phyloP scores from a whole-genome alignment of 495 filamentous ascomycete genomes.

The Talaromyces thailandensis region DNA sequence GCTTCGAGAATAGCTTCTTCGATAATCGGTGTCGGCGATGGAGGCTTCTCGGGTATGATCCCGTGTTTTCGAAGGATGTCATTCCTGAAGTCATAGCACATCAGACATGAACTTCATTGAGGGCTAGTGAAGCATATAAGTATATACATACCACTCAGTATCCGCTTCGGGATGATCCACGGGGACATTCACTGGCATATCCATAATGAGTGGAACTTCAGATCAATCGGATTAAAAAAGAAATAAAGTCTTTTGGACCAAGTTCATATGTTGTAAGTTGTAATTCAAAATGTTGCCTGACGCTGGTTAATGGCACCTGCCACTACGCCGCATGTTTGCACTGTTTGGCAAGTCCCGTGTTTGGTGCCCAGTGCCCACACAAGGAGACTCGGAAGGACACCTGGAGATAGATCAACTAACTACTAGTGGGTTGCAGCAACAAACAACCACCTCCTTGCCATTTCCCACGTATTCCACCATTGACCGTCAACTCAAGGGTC shows the following conservation, averaged over 20 bases:
- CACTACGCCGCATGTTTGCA: conserved; percentile 34
- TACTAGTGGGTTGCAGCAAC: conserved; percentile 3
- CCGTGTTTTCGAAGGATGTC: conserved; percentile 96
- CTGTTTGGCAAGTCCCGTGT: conserved; percentile 25
- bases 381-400: conserved; percentile 37
- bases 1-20: conserved; percentile 90
- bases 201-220: conserved; percentile 43
- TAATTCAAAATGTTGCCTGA: background rate
- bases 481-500: background rate
- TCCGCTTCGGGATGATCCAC: conserved; percentile 94
- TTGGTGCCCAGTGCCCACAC: conserved; percentile 31
- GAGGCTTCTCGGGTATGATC: conserved; percentile 91
- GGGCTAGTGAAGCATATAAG: background rate
- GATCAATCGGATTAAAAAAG: background rate
- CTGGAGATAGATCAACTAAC: conserved; percentile 26
- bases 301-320: background rate
- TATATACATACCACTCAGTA: conserved; percentile 74
- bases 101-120: conserved; percentile 9
- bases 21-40: conserved; percentile 86
- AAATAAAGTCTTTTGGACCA: background rate
- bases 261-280: background rate
- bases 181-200: conserved; percentile 70
- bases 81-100: conserved; percentile 54
- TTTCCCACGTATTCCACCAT: background rate
- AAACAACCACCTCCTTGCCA: conserved; percentile 3